Evolutionary conservation across 2,329 filamentous ascomycete species (phyloP).

Genomic region (Aspergillus sp.): DNA sequence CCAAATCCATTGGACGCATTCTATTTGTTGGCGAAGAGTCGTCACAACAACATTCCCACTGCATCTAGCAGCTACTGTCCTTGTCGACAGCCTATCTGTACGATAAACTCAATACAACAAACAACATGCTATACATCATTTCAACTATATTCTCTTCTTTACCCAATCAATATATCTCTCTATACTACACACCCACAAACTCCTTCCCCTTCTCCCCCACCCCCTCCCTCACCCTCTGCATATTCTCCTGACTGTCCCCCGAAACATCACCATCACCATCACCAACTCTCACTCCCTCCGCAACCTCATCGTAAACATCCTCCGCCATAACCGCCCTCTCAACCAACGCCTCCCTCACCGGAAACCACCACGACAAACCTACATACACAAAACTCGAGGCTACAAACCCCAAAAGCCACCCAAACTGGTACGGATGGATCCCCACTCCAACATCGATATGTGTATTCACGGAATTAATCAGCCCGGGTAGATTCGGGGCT

Average conservation of each 20-base stretch:
- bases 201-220: too few species aligned
- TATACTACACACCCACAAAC: too few species aligned
- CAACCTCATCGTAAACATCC: constrained; percentile 26
- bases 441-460: constrained; percentile 41
- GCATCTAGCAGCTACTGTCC: too few species aligned
- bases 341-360: constrained; percentile 48
- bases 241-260: too few species aligned
- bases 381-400: constrained; percentile 54
- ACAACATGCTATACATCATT: background rate
- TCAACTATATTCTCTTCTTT: background rate
- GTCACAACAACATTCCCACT: too few species aligned
- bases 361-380: constrained; percentile 44
- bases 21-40: too few species aligned
- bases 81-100: too few species aligned
- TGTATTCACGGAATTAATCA: constrained; percentile 42
- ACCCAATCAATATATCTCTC: too few species aligned
- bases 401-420: constrained; percentile 62
- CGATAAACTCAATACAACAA: background rate
- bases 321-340: constrained; percentile 30
- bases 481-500: constrained; percentile 53
- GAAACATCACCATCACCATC: background rate
- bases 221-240: too few species aligned
- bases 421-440: constrained; percentile 57
- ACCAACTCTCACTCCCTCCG: constrained; percentile 7
- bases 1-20: too few species aligned